Base-by-base conservation (phyloP, 257 asterid genomes). In the Ballota nigra region DNA sequence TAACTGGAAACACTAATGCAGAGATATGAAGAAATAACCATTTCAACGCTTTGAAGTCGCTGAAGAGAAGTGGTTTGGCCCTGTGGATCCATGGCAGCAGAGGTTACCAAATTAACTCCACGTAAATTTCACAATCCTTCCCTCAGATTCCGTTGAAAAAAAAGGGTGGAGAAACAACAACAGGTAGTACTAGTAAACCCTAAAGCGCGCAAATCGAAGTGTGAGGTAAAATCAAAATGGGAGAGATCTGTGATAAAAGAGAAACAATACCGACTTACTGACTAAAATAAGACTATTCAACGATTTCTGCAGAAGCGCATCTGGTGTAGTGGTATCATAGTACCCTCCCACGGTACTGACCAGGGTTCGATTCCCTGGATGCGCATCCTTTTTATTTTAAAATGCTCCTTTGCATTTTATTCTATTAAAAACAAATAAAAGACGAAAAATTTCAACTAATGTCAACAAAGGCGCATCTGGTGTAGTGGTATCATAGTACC, bases 401-500 rank as follows among this genome's bases (percentile, higher is more conserved):
- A 33, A 33, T 6, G 5, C 1, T 8, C 11, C 4, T 36, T 36
- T 36, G 11, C 13, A 33, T 33, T 33, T 33, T 33, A 6, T 33
- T 33, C 38, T 33, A 8, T 33, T 5, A 33, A 33, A n/a, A n/a
- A n/a, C n/a, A n/a, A n/a, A n/a, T n/a, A n/a, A n/a, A n/a, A n/a
- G n/a, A n/a, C n/a, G n/a, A n/a, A n/a, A n/a, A n/a, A n/a, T n/a
- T n/a, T 9, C 36, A 12, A 57, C 1, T 1, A 0, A 0, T 13
- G 1, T 15, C 3, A 11, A 0, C 16, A 2, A n/a, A 8, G 18
- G 96, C 96, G 98, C 98, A 92, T 95, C 96, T 95, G 84, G 96
- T 92, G 99, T 95, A 92, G 99, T 95, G 99, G 97, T 89, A 95
- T 92, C 99, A 95, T 92, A 89, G 99, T 92, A 92, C 98, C 98